phyloP scores from a whole-genome alignment of 495 filamentous ascomycete species.

The Immersiella caudata region DNA sequence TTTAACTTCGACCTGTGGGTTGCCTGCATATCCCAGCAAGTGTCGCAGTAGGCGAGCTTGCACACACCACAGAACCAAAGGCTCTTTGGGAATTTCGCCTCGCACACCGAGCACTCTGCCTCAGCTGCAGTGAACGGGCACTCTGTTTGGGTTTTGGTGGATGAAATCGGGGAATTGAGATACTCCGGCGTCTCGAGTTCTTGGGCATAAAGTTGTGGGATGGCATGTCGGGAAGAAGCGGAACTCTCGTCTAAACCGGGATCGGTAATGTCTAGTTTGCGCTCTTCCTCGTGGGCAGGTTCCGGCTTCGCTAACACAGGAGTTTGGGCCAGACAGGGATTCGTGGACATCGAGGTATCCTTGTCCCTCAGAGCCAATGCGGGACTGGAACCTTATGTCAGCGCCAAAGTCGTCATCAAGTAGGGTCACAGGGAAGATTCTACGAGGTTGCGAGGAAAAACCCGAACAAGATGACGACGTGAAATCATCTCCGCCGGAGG shows the following conservation, averaged over 20 bases:
- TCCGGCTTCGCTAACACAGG: neutral
- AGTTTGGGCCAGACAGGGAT: neutral
- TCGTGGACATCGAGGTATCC: neutral
- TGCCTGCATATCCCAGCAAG: slow-evolving; percentile 6
- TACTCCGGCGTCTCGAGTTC: neutral
- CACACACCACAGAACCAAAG: slow-evolving; percentile 13
- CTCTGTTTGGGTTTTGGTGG: neutral
- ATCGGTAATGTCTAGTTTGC: neutral
- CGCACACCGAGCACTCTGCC: slow-evolving; percentile 12
- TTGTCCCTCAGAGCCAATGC: neutral
- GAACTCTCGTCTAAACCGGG: neutral
- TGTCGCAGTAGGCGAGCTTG: slow-evolving; percentile 9
- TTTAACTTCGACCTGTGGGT: neutral
- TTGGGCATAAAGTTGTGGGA: neutral
- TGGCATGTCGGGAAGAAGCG: neutral
- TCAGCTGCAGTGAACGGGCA: neutral
- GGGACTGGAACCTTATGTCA: neutral
- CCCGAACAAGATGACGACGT: neutral
- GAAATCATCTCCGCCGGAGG: neutral
- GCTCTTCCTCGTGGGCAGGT: neutral
- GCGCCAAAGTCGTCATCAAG: neutral
- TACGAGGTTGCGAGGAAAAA: neutral
- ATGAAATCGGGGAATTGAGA: slow-evolving; percentile 5
- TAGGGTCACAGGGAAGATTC: neutral
- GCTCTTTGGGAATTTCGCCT: neutral